Evolutionary conservation across 2,329 filamentous ascomycete genomes (phyloP), one percentile per base, ranked within the genome.

Genomic region (Purpureocillium takamizusanense): DNA sequence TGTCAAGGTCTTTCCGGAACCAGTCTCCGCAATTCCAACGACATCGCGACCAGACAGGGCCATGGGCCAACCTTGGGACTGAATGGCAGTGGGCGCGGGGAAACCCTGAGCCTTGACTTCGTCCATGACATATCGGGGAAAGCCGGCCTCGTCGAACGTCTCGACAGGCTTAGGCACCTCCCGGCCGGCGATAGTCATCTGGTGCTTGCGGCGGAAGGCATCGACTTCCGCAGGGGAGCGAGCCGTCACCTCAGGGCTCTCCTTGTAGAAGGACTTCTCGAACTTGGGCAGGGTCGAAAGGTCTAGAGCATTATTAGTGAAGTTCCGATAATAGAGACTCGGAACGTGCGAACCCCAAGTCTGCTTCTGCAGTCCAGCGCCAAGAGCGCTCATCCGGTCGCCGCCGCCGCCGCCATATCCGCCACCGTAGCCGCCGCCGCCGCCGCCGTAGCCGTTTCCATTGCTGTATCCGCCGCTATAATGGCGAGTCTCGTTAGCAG

Each of bases 231-330:
- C 76, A 31, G 76, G 61, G 11, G 86, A 80, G 56, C 92, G 86
- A 53, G 65, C 71, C 45, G 79, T 66, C 44, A 98, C 90, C 43
- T 78, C 78, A 25, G 82, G 74, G 59, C 92, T 81, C 67, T 97
- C 92, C 72, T 97, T 95, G 78, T 98, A 98, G 70, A 98, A 98
- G 8, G 86, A 89, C 69, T 98, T 98, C 62, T 98, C 92, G 68
- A 98, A 98, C 66, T 97, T 97, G 53, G 92, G 90, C 33, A 98
- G 59, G 7, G 81, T 62, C 55, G 62, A 71, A 38, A 92, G 54
- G 60, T 98, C 92, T 92, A 49, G 15, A 29, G 7, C 16, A 32
- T 14, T 6, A 42, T 58, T 53, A 59, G 52, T 41, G 44, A 32
- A 42, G n/a, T 40, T 30, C 4, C 13, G 13, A 23, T 17, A 4